phyloP scores from a whole-genome alignment of 768 basidiomycete genomes.

The Lentinula boryana region DNA sequence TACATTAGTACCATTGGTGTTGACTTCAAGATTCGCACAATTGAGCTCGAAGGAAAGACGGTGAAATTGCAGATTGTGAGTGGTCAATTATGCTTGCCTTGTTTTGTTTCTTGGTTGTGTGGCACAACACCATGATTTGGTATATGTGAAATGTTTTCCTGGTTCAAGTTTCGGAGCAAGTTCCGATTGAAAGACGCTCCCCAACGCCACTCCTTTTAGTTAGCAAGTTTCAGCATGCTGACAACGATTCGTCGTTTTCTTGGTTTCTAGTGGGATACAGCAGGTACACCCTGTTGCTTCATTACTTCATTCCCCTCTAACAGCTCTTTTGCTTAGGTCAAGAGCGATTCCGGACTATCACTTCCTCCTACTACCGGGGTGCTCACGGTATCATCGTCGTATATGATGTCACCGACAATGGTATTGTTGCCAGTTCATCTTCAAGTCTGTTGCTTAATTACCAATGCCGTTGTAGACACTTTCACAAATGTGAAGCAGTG shows the following conservation, averaged over 20 bases:
- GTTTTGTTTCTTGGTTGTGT: background rate
- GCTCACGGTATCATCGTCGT: conserved; percentile 98
- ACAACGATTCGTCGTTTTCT: background rate
- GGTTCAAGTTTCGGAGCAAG: background rate
- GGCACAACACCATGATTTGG: background rate
- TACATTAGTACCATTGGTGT: conserved; percentile 98
- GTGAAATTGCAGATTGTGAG: conserved; percentile 98
- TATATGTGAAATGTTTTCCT: background rate
- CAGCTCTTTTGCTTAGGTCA: conserved; percentile 52
- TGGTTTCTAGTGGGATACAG: conserved; percentile 86
- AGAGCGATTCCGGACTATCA: conserved; percentile 98
- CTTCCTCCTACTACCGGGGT: conserved; percentile 98
- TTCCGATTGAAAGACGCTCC: background rate
- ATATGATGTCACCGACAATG: conserved; percentile 97
- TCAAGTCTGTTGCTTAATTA: background rate
- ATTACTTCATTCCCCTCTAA: conserved; percentile 1
- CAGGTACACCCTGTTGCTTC: conserved; percentile 44
- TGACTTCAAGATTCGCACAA: conserved; percentile 98
- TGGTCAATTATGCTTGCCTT: conserved; percentile 13
- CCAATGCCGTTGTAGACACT: conserved; percentile 53
- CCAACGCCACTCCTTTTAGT: background rate
- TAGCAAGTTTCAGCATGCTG: background rate
- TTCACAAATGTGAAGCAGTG: conserved; percentile 95
- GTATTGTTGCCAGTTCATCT: conserved; percentile 26
- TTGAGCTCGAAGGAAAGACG: conserved; percentile 97